Evolutionary conservation across 2,329 filamentous ascomycete species (phyloP), one percentile per base, ranked within the genome.

Genomic region (Chaetoscypha palmicola): DNA sequence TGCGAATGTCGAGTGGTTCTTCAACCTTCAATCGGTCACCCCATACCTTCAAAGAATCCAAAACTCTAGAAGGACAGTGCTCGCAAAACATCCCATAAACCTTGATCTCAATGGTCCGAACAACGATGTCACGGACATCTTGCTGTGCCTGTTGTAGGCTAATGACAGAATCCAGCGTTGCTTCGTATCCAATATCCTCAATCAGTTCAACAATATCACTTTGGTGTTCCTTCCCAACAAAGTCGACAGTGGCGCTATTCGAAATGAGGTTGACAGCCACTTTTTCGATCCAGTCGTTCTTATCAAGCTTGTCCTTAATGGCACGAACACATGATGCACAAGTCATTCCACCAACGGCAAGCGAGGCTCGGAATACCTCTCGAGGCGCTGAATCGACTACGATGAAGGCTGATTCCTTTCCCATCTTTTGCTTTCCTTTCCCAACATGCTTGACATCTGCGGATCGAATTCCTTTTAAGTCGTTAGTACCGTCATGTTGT

Each of bases 21-120:
- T 79, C 61, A 11, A 89, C 65, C 3, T 69, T 64, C 1, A 65
- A 58, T 11, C 65, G 58, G 5, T 67, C 66, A 7, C 68, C 67
- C 52, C 82, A 77, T 2, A 71, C 68, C 4, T 66, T 66, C 11
- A 88, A 62, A 2, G 70, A 74, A 26, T 67, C 68, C 14, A 67
- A 60, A 22, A 86, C 73, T 21, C 76, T 69, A 3, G 70, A 67
- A 1, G 83, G 81, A 54, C 85, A 90, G 56, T 85, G 78, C 11
- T 74, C 70, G 63, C 86, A 90, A 62, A 84, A 87, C 66, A 90
- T 81, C 38, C 86, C 86, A 38, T 83, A 73, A 38, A 91, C 68
- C 30, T 64, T 65, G 45, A 90, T 77, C 43, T 81, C 74, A 2
- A 87, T 72, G 1, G 76, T 49, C 21, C 45, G 47, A 16, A 32